Evolutionary conservation across 768 basidiomycete genomes (phyloP).

Genomic region (Mycena epipterygia): DNA sequence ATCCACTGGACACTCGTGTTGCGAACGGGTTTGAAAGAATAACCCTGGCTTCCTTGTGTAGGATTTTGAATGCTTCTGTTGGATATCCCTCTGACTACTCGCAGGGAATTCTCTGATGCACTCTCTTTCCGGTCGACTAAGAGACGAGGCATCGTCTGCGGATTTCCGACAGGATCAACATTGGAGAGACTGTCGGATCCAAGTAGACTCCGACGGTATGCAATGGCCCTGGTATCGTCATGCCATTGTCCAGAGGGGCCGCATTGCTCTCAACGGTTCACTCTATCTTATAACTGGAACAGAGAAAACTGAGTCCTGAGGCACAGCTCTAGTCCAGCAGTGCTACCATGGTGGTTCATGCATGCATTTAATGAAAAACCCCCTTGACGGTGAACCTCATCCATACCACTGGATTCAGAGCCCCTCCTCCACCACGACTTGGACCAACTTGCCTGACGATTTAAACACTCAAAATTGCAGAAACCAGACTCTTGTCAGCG

Average conservation of each 20-base stretch:
- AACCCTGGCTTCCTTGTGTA: too few relatives aligned
- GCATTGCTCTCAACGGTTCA: conserved; percentile 43
- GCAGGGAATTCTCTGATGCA: neutral
- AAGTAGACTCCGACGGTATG: neutral
- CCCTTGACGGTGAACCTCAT: too few relatives aligned
- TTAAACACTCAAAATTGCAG: neutral
- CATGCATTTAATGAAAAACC: neutral
- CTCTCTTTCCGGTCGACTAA: neutral
- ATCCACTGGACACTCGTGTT: too few relatives aligned
- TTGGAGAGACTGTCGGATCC: neutral
- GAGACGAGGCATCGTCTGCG: neutral
- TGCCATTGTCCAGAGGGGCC: conserved; percentile 39
- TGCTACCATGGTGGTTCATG: neutral
- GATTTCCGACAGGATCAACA: neutral
- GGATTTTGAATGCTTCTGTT: too few relatives aligned
- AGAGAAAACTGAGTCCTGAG: conserved; percentile 2
- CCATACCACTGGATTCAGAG: neutral
- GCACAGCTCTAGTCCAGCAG: neutral
- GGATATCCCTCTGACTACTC: too few relatives aligned
- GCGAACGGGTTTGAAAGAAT: too few relatives aligned
- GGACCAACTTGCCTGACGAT: neutral
- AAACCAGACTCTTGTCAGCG: neutral
- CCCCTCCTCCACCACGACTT: neutral
- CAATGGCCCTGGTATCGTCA: neutral
- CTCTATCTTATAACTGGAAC: conserved; percentile 28